Evolutionary conservation across 2,329 filamentous ascomycete species (phyloP).

Genomic region (Bipolaris gigantea): DNA sequence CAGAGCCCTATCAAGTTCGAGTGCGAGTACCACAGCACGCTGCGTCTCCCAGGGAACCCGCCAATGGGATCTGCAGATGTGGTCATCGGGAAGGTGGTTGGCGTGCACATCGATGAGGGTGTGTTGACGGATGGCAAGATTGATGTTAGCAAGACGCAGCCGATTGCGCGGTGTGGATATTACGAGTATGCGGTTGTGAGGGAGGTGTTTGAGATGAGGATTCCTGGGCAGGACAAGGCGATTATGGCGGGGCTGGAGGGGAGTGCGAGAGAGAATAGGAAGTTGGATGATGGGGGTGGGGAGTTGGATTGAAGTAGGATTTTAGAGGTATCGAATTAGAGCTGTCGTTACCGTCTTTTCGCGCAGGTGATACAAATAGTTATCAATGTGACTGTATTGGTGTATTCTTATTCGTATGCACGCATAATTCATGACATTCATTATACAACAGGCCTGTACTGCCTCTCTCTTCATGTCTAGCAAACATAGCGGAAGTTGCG

Average conservation of each 20-base stretch:
- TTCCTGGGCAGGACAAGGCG: constrained; percentile 46
- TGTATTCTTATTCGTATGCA: background rate
- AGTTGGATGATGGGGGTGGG: constrained; percentile 6
- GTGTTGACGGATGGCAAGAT: constrained; percentile 59
- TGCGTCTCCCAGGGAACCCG: constrained; percentile 59
- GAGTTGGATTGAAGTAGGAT: background rate
- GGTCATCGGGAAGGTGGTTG: constrained; percentile 60
- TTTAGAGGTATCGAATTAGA: background rate
- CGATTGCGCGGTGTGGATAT: constrained; percentile 64
- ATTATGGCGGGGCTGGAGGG: constrained; percentile 35
- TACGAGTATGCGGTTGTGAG: constrained; percentile 60
- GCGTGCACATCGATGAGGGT: constrained; percentile 59
- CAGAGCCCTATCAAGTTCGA: constrained; percentile 61
- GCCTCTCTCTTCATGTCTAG: constrained; percentile 10
- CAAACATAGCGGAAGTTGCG: constrained; percentile 61
- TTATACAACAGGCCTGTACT: background rate
- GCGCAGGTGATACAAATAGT: background rate
- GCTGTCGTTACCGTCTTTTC: too few species aligned
- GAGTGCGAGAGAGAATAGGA: constrained; percentile 27
- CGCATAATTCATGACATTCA: background rate
- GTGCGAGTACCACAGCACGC: constrained; percentile 57
- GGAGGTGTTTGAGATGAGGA: constrained; percentile 62
- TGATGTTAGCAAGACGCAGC: constrained; percentile 59
- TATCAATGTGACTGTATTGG: too few species aligned
- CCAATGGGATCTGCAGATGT: constrained; percentile 62